phyloP scores from a whole-genome alignment of 139 green algal species.

The Chlorokybus atmophyticus region DNA sequence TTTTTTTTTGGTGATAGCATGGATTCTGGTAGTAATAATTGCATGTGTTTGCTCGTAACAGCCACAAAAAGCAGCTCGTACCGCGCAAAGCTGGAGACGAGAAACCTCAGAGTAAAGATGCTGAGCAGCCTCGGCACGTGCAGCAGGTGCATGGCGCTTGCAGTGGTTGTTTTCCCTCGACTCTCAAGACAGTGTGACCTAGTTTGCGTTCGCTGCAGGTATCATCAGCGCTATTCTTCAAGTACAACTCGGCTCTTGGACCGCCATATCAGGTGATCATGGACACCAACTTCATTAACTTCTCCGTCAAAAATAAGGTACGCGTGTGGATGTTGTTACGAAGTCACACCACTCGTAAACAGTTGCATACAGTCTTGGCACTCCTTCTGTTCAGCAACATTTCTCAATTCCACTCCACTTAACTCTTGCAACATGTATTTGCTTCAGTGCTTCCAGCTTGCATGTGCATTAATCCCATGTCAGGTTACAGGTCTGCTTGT shows the following conservation, averaged over 20 bases:
- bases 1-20: not conserved
- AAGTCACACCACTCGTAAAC: no score
- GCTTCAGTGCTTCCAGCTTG: no score
- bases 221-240: conserved; percentile 87
- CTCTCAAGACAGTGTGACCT: not conserved
- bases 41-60: not conserved
- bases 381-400: no score
- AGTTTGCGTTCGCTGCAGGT: conserved; percentile 11
- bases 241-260: conserved; percentile 92
- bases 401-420: no score
- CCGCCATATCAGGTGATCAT: conserved; percentile 94
- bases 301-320: conserved; percentile 95
- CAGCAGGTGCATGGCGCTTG: not conserved
- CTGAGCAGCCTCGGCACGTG: not conserved
- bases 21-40: not conserved
- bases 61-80: not conserved
- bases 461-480: no score
- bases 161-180: not conserved
- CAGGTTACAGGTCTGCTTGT: no score
- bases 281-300: conserved; percentile 99
- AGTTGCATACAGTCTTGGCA: no score
- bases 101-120: not conserved
- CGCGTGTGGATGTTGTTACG: no score
- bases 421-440: no score
- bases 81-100: not conserved